A percentile compares a stretch with the other conserved stretches of the same genome.
Conservation (phyloP, 495 filamentous ascomycete species). For the Hamigera avellanea region DNA sequence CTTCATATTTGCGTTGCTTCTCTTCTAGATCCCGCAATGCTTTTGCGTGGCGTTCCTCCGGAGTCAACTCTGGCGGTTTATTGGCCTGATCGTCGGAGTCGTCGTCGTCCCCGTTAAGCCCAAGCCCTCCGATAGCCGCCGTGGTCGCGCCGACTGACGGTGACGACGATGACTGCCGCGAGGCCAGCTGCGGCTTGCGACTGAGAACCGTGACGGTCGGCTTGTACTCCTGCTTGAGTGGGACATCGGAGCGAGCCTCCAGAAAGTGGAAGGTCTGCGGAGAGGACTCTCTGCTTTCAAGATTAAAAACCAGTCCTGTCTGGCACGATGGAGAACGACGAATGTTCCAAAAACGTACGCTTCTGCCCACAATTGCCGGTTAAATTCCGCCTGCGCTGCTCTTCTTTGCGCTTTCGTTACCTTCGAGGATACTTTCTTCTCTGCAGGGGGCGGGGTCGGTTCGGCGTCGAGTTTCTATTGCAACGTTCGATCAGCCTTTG, state of each 20-base stretch:
- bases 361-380: constrained; percentile 77
- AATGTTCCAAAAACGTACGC: constrained; percentile 47
- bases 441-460: constrained; percentile 21
- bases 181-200: constrained; percentile 54
- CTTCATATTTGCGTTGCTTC: constrained; percentile 79
- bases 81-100: constrained; percentile 53
- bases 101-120: constrained; percentile 47
- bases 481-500: neutral
- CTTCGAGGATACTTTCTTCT: constrained; percentile 40
- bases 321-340: no score
- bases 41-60: constrained; percentile 60
- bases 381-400: constrained; percentile 69
- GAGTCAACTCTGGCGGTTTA: constrained; percentile 43
- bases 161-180: constrained; percentile 17
- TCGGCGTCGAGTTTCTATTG: constrained; percentile 26
- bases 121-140: constrained; percentile 46
- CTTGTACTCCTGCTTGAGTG: constrained; percentile 72
- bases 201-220: constrained; percentile 71
- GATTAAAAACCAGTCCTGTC: no score
- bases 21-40: constrained; percentile 71
- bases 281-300: constrained; percentile 37
- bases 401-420: constrained; percentile 64
- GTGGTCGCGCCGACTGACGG: constrained; percentile 31
- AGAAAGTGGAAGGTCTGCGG: constrained; percentile 63
- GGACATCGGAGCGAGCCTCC: constrained; percentile 51